These are phyloP conservation scores for Nicotiana knightiana DNA, from an alignment of 257 asterid genomes.

Conservation along the genomic window DNA sequence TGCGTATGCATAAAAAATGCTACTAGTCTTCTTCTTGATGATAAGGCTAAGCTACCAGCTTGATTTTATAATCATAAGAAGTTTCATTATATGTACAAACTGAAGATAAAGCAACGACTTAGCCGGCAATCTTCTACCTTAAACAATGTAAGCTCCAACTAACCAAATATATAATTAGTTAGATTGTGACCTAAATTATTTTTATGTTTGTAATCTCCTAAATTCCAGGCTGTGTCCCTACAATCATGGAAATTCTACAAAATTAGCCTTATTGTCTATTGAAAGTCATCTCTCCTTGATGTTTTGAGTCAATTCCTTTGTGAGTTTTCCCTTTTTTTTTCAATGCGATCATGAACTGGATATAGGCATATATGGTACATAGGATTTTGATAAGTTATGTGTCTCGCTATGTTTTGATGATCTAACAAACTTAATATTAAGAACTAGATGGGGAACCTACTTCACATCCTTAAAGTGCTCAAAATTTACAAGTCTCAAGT, in stretches of 20 bases:
- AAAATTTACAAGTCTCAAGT: no score
- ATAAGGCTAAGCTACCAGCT: not conserved
- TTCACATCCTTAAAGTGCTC: no score
- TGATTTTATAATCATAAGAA: not conserved
- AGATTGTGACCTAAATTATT: not conserved
- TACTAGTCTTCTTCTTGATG: not conserved
- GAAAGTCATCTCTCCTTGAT: not conserved
- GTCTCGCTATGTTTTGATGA: no score
- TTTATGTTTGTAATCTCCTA: not conserved
- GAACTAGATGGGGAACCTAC: no score
- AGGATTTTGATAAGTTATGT: no score
- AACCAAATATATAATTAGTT: not conserved
- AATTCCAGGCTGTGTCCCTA: not conserved
- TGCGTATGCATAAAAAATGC: not conserved
- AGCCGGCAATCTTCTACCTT: not conserved
- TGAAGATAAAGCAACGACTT: not conserved
- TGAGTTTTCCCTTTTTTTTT: no score
- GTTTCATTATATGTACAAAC: not conserved
- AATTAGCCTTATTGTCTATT: not conserved
- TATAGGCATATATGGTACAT: no score
- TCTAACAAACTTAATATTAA: no score
- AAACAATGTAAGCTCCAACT: not conserved
- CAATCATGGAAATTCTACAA: not conserved
- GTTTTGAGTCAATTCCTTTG: not conserved
- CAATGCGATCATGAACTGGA: no score